phyloP scores from a whole-genome alignment of 179 eudicot genomes.

The Beta corolliflora region DNA sequence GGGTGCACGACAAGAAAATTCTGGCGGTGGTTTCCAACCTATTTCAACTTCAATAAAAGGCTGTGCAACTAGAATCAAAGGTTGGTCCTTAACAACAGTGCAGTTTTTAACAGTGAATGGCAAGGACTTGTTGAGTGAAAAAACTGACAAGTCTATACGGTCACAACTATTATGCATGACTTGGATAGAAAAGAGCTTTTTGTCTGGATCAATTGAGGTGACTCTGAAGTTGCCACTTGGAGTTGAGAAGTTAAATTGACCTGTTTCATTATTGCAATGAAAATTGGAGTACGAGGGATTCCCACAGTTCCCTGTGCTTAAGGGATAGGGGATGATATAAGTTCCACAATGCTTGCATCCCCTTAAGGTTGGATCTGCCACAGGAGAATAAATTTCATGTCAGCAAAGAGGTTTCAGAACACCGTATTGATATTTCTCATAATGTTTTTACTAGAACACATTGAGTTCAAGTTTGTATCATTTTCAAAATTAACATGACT shows the following conservation, averaged over 20 bases:
- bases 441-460: too few relatives aligned
- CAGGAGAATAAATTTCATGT: not conserved
- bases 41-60: not conserved
- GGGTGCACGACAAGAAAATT: too few relatives aligned
- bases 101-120: slow-evolving; percentile 15
- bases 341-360: slow-evolving; percentile 36
- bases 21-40: too few relatives aligned
- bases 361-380: slow-evolving; percentile 24
- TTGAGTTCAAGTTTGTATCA: too few relatives aligned
- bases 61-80: not conserved
- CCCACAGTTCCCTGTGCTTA: slow-evolving; percentile 37
- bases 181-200: slow-evolving; percentile 33
- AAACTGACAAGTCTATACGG: not conserved
- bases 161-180: slow-evolving; percentile 16
- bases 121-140: not conserved
- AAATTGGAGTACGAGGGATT: slow-evolving; percentile 32
- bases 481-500: too few relatives aligned
- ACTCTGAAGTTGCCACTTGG: too few relatives aligned
- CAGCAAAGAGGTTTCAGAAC: not conserved
- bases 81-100: not conserved
- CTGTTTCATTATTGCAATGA: slow-evolving; percentile 27
- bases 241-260: slow-evolving; percentile 29
- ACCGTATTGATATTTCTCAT: too few relatives aligned
- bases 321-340: slow-evolving; percentile 35
- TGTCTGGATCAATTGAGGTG: too few relatives aligned